Evolutionary conservation across 768 basidiomycete species (phyloP).

Genomic region (Cystofilobasidium macerans): DNA sequence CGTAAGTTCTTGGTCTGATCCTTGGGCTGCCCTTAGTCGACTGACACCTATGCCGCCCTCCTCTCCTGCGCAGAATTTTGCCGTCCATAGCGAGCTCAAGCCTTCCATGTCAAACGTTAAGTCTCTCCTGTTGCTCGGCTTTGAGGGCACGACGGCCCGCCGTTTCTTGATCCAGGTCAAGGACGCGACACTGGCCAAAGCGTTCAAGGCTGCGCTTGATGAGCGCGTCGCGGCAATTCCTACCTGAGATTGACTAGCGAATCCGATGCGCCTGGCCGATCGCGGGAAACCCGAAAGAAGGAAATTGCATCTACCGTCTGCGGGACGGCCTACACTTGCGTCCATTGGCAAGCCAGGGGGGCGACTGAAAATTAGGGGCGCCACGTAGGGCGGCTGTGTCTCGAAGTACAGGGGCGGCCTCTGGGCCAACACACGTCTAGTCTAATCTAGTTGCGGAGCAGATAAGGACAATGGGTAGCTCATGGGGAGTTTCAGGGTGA

Average conservation of each 20-base stretch:
- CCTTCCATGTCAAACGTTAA: background rate
- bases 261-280: too few relatives aligned
- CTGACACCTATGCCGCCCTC: too few relatives aligned
- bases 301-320: too few relatives aligned
- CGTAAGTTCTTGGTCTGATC: too few relatives aligned
- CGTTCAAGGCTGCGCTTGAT: constrained; percentile 4
- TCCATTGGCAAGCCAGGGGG: too few relatives aligned
- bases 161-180: constrained; percentile 5
- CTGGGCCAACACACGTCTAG: too few relatives aligned
- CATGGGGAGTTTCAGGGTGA: background rate
- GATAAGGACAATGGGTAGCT: too few relatives aligned
- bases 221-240: constrained; percentile 1
- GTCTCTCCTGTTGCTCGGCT: constrained; percentile 8
- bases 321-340: too few relatives aligned
- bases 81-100: constrained; percentile 2
- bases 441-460: too few relatives aligned
- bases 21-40: too few relatives aligned
- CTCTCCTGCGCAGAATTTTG: background rate
- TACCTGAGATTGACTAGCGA: background rate
- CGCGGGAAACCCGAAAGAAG: too few relatives aligned
- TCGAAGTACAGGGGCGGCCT: background rate
- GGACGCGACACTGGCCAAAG: background rate
- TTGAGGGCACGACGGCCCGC: constrained; percentile 6
- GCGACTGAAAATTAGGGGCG: background rate
- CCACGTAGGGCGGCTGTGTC: background rate